Conservation (phyloP, 805 yeast genomes). For the Spathaspora sp. region DNA sequence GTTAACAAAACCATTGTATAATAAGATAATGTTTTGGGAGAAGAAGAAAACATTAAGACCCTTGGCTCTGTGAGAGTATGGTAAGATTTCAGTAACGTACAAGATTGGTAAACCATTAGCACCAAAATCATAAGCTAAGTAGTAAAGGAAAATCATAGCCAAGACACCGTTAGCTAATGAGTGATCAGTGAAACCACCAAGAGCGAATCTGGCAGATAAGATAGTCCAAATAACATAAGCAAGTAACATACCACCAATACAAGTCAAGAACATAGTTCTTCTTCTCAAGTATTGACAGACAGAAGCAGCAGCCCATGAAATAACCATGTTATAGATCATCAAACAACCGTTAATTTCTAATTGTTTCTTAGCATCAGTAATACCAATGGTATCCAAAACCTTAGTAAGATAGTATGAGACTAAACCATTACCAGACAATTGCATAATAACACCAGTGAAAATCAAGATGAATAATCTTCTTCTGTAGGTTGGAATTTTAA, state of each 20-base stretch:
- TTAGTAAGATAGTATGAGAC: conserved; percentile 48
- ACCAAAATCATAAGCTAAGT: conserved; percentile 22
- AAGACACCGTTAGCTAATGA: conserved; percentile 17
- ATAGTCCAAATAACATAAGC: conserved; percentile 22
- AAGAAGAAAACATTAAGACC: conserved; percentile 31
- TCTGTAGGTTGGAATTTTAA: conserved; percentile 35
- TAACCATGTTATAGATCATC: conserved; percentile 43
- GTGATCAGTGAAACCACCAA: conserved; percentile 13
- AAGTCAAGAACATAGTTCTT: conserved; percentile 25
- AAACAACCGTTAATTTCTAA: conserved; percentile 50
- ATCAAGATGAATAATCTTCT: conserved; percentile 37
- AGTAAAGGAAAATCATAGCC: conserved; percentile 22
- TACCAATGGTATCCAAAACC: conserved; percentile 52
- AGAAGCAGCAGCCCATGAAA: conserved; percentile 19
- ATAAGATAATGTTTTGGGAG: conserved; percentile 14
- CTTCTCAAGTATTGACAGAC: conserved; percentile 21
- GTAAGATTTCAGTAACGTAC: conserved; percentile 42
- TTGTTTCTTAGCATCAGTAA: conserved; percentile 43
- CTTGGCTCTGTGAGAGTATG: conserved; percentile 38
- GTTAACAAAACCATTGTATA: conserved; percentile 28
- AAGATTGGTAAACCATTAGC: conserved; percentile 45
- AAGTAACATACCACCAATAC: conserved; percentile 22
- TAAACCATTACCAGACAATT: conserved; percentile 50
- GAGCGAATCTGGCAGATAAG: conserved; percentile 18
- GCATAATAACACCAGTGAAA: conserved; percentile 36